A percentile compares a stretch with the other conserved stretches of the same genome.
phyloP scores from a whole-genome alignment of 2,329 filamentous ascomycete genomes.

The Trichoderma sp. region DNA sequence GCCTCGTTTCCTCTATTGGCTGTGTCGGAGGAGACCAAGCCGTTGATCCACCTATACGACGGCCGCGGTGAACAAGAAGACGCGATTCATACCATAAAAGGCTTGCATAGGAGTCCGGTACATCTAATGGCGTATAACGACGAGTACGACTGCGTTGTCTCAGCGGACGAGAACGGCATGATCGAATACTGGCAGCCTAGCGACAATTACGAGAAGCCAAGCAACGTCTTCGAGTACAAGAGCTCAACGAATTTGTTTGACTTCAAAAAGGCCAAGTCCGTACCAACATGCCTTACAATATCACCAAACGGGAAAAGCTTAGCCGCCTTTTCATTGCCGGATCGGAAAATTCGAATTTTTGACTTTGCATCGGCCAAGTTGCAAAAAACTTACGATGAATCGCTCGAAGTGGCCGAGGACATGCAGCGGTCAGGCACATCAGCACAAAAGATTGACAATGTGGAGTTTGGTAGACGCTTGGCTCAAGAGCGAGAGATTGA shows the following conservation, averaged over 20 bases:
- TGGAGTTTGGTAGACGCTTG: slow-evolving; percentile 88
- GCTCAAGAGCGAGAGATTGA: slow-evolving; percentile 87
- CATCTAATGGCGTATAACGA: slow-evolving; percentile 88
- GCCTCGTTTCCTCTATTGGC: slow-evolving; percentile 86
- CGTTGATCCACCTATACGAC: slow-evolving; percentile 80
- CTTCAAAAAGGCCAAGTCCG: slow-evolving; percentile 92
- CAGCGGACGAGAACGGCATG: slow-evolving; percentile 88
- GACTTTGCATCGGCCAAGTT: slow-evolving; percentile 89
- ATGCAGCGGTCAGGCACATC: slow-evolving; percentile 95
- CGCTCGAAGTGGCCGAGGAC: slow-evolving; percentile 80
- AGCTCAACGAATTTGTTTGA: slow-evolving; percentile 93
- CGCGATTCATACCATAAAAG: slow-evolving; percentile 75
- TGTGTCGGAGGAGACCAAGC: slow-evolving; percentile 73
- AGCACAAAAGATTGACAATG: slow-evolving; percentile 76
- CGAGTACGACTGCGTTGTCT: slow-evolving; percentile 84
- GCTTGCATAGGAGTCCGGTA: slow-evolving; percentile 80
- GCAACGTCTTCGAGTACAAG: slow-evolving; percentile 89
- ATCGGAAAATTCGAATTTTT: slow-evolving; percentile 90
- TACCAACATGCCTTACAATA: slow-evolving; percentile 77
- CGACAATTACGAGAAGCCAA: slow-evolving; percentile 82
- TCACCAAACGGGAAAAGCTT: slow-evolving; percentile 87
- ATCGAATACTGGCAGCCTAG: slow-evolving; percentile 92
- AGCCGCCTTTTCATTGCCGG: slow-evolving; percentile 86
- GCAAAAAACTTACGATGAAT: slow-evolving; percentile 92
- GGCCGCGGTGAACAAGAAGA: slow-evolving; percentile 78